Percentiles rank a stretch among this genome's conserved stretches.
These are phyloP conservation scores for Hyphodiscus sp. DNA, from an alignment of 2,329 filamentous ascomycete genomes.

Conservation along the genomic window DNA sequence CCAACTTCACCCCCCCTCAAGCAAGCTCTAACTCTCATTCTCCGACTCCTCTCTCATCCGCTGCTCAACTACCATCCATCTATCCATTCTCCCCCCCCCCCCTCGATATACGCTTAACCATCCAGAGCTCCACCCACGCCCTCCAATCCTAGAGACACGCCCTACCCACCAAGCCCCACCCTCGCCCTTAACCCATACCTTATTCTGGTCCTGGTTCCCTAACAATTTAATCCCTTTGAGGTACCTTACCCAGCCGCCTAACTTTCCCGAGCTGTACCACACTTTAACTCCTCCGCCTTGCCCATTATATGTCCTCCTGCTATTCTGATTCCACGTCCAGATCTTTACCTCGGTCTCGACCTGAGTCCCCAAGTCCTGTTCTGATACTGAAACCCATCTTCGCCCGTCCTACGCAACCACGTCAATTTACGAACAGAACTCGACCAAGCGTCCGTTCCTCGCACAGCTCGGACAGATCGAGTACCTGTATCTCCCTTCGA, in stretches of 20 bases:
- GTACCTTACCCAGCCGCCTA: constrained; percentile 2
- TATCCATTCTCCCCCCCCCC: background rate
- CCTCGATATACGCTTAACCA: background rate
- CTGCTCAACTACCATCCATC: background rate
- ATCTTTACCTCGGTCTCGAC: background rate
- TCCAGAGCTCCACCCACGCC: background rate
- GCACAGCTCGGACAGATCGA: no score
- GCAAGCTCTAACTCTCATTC: background rate
- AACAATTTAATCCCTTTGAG: background rate
- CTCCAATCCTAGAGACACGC: background rate
- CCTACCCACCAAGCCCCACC: constrained; percentile 4
- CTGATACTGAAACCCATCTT: background rate
- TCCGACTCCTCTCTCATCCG: background rate
- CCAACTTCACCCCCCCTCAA: background rate
- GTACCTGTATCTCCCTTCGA: constrained; percentile 3
- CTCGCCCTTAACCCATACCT: constrained; percentile 1
- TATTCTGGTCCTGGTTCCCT: background rate
- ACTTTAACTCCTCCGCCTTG: constrained; percentile 7
- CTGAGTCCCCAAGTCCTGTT: background rate
- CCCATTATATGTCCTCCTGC: background rate
- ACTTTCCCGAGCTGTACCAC: constrained; percentile 7
- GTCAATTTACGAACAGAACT: background rate
- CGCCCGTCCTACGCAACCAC: background rate
- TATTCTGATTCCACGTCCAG: background rate
- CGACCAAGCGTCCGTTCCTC: no score